phyloP scores from a whole-genome alignment of 2,329 filamentous ascomycete species.

The Alternaria sp. region DNA sequence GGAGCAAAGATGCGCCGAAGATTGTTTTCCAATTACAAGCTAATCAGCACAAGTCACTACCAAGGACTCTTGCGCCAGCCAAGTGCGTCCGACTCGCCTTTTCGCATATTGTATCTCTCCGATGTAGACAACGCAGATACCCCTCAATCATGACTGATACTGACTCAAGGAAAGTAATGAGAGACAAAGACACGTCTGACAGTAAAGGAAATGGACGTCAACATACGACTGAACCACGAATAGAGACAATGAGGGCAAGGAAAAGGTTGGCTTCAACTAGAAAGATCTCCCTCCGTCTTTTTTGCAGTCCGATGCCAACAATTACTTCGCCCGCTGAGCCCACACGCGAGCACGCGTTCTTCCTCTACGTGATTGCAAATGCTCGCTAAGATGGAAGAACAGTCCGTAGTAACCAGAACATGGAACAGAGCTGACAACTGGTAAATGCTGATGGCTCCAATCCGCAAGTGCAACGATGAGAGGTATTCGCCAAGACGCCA shows the following conservation, averaged over 20 bases:
- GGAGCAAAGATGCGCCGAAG: slow-evolving; percentile 15
- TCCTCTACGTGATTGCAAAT: slow-evolving; percentile 47
- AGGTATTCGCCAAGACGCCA: slow-evolving; percentile 52
- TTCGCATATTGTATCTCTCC: slow-evolving; percentile 23
- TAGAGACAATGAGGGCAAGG: slow-evolving; percentile 38
- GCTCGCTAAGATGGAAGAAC: slow-evolving; percentile 52
- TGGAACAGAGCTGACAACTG: slow-evolving; percentile 49
- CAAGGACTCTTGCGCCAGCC: slow-evolving; percentile 39
- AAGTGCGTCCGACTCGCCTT: slow-evolving; percentile 24
- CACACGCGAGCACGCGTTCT: slow-evolving; percentile 27
- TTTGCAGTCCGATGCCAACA: slow-evolving; percentile 30
- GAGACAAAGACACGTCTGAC: slow-evolving; percentile 24
- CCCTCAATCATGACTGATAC: slow-evolving; percentile 18
- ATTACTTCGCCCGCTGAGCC: slow-evolving; percentile 26
- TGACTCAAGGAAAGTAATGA: slow-evolving; percentile 31
- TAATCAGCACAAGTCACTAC: slow-evolving; percentile 28
- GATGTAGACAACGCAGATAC: slow-evolving; percentile 18
- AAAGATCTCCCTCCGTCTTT: slow-evolving; percentile 23
- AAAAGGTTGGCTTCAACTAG: slow-evolving; percentile 34
- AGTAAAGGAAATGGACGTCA: slow-evolving; percentile 31
- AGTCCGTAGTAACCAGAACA: slow-evolving; percentile 52
- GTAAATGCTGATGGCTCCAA: slow-evolving; percentile 50
- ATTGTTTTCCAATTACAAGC: slow-evolving; percentile 41
- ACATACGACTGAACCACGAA: slow-evolving; percentile 29
- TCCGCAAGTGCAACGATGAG: slow-evolving; percentile 43